These are phyloP conservation scores for Phaseolus coccineus DNA, from an alignment of 331 rosid species.

Conservation along the genomic window DNA sequence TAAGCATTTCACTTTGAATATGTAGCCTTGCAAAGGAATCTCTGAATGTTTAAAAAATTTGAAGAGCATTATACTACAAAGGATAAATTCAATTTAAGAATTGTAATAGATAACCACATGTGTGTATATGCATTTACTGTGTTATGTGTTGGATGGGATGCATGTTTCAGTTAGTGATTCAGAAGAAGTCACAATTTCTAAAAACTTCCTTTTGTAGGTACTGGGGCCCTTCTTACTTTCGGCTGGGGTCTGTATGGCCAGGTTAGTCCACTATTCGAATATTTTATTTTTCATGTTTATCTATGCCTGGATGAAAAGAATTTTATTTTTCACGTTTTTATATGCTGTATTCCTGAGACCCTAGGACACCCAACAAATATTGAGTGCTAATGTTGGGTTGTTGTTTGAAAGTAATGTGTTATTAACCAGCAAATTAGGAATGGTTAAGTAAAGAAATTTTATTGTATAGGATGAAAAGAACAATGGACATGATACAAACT, in stretches of 20 bases:
- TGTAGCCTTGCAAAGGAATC: conserved; percentile 22
- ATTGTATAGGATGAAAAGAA: too few relatives aligned
- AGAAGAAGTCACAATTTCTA: conserved; percentile 7
- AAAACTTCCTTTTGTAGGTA: conserved; percentile 55
- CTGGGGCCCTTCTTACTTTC: conserved; percentile 77
- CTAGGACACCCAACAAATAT: background rate
- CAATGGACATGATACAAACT: too few relatives aligned
- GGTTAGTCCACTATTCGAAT: conserved; percentile 56
- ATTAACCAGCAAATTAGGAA: too few relatives aligned
- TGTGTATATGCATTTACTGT: background rate
- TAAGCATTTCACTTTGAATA: conserved; percentile 43
- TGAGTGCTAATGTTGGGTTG: background rate
- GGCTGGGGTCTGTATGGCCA: conserved; percentile 97
- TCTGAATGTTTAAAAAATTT: background rate
- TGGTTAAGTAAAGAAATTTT: too few relatives aligned
- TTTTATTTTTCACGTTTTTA: background rate
- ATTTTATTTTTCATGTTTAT: background rate
- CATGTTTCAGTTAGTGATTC: conserved; percentile 1
- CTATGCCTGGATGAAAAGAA: background rate
- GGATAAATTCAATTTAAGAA: conserved; percentile 27
- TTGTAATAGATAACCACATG: background rate
- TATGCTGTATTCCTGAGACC: background rate
- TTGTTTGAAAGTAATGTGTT: background rate
- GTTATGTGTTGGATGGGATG: background rate
- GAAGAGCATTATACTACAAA: background rate